phyloP scores from a whole-genome alignment of 306 rosid genomes.

The Pyrus betulifolia region DNA sequence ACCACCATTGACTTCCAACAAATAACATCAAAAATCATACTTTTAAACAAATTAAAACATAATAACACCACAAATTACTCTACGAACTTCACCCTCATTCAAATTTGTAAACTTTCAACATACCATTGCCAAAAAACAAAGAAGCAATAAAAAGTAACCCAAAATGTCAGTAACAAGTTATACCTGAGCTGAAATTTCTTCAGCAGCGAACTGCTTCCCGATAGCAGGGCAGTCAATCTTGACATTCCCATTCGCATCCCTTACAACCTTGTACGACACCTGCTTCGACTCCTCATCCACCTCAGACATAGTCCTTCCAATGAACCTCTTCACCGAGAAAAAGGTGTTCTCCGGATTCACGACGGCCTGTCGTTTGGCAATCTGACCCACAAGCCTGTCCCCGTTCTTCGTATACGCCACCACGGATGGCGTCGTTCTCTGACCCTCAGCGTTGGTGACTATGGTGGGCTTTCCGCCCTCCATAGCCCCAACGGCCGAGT shows the following conservation, averaged over 20 bases:
- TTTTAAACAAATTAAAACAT: background rate
- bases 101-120: background rate
- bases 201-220: constrained; percentile 59
- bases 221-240: constrained; percentile 64
- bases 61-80: background rate
- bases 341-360: constrained; percentile 64
- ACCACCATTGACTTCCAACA: background rate
- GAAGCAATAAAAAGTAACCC: background rate
- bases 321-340: constrained; percentile 64
- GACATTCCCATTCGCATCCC: constrained; percentile 65
- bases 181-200: constrained; percentile 91
- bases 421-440: constrained; percentile 33
- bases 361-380: constrained; percentile 66
- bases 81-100: background rate
- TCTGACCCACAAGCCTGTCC: constrained; percentile 61
- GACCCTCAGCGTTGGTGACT: constrained; percentile 7
- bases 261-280: constrained; percentile 52
- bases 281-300: constrained; percentile 67
- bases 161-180: no score
- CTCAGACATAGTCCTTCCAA: constrained; percentile 63
- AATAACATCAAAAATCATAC: background rate
- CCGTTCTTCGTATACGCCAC: constrained; percentile 63
- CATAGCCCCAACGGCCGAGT: constrained; percentile 13
- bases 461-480: constrained; percentile 16
- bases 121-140: constrained; percentile 16